Percentiles rank a stretch among this genome's conserved stretches.
phyloP scores from a whole-genome alignment of 1,284 basidiomycete species.

The Cerioporus squamosus region DNA sequence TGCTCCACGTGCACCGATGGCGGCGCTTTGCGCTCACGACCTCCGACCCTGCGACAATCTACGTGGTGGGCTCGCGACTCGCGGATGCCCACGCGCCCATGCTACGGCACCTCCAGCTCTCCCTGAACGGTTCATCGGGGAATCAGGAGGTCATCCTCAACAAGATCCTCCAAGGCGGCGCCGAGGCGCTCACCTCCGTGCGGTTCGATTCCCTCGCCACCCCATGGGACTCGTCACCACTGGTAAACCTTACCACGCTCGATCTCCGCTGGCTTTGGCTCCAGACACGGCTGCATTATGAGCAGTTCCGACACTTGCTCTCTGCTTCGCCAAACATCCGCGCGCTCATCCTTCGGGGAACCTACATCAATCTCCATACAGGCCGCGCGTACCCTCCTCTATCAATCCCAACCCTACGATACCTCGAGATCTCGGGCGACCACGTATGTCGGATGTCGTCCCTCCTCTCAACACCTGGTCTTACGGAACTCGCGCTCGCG shows the following conservation, averaged over 20 bases:
- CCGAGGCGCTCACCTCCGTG: conserved; percentile 26
- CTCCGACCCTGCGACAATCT: conserved; percentile 25
- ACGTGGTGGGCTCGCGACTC: conserved; percentile 22
- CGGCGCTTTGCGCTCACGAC: conserved; percentile 26
- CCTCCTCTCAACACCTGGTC: conserved; percentile 27
- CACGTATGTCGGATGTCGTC: conserved; percentile 31
- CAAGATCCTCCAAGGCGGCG: conserved; percentile 27
- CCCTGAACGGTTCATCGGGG: conserved; percentile 27
- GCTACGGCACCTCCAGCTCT: conserved; percentile 29
- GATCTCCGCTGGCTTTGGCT: conserved; percentile 35
- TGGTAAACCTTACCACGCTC: conserved; percentile 25
- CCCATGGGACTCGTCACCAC: conserved; percentile 23
- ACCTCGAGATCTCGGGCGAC: conserved; percentile 34
- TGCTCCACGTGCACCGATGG: conserved; percentile 28
- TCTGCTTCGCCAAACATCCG: conserved; percentile 27
- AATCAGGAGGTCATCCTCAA: conserved; percentile 29
- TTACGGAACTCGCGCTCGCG: conserved; percentile 30
- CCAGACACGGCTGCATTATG: conserved; percentile 28
- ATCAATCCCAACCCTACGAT: conserved; percentile 26
- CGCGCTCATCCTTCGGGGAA: conserved; percentile 31
- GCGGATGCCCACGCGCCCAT: conserved; percentile 22
- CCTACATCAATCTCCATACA: conserved; percentile 30
- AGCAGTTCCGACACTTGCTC: conserved; percentile 28
- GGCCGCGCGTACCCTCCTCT: conserved; percentile 24
- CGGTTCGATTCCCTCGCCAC: conserved; percentile 31